Percentiles rank a stretch among this genome's conserved stretches.
These are phyloP conservation scores for Diutina ranongensis DNA, from an alignment of 1,139 yeast genomes.

Conservation along the genomic window DNA sequence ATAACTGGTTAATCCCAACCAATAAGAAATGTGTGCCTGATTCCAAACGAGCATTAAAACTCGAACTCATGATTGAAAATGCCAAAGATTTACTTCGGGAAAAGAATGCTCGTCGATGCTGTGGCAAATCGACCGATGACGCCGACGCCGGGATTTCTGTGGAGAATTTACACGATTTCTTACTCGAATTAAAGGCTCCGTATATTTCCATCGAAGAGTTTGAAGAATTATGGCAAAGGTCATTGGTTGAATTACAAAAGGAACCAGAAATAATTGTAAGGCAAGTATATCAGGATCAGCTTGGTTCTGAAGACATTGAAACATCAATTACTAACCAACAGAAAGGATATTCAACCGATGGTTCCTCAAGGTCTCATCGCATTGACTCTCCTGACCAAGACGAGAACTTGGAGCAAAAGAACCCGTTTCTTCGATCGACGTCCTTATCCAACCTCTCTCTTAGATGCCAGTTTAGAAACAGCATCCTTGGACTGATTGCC, in stretches of 20 bases:
- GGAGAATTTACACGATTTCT: constrained; percentile 46
- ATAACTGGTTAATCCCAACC: constrained; percentile 42
- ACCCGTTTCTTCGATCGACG: constrained; percentile 59
- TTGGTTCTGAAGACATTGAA: neutral
- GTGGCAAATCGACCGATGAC: constrained; percentile 42
- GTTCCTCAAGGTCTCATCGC: constrained; percentile 17
- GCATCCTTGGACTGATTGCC: constrained; percentile 37
- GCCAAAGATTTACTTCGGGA: constrained; percentile 57
- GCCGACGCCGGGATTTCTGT: constrained; percentile 40
- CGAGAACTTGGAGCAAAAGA: constrained; percentile 17
- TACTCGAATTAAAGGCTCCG: constrained; percentile 46
- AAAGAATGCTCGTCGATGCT: constrained; percentile 55
- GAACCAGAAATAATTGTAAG: constrained; percentile 80
- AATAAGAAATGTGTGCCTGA: constrained; percentile 59
- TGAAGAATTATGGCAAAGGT: constrained; percentile 68
- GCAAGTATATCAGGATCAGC: constrained; percentile 22
- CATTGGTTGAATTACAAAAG: constrained; percentile 49
- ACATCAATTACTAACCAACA: constrained; percentile 16
- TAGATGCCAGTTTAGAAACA: constrained; percentile 47
- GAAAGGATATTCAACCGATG: constrained; percentile 12
- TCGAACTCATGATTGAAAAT: constrained; percentile 55
- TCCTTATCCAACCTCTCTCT: constrained; percentile 56
- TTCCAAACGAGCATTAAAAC: constrained; percentile 56
- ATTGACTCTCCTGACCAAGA: constrained; percentile 21
- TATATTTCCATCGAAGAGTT: constrained; percentile 62